phyloP scores from a whole-genome alignment of 2,329 filamentous ascomycete species.

The Pseudogymnoascus sp. region DNA sequence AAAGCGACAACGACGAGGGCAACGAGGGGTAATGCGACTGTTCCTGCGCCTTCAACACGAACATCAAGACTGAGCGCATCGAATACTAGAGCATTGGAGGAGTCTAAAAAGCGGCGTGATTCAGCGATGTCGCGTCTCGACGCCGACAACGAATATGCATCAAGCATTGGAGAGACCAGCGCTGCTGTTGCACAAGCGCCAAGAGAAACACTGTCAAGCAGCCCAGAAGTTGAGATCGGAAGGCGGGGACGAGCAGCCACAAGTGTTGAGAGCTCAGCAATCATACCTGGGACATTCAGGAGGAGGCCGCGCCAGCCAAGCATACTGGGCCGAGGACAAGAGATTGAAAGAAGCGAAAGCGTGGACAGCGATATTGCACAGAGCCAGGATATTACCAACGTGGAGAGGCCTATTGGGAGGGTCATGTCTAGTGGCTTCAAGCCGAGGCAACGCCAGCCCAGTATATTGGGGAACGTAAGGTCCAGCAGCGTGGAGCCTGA shows the following conservation, averaged over 20 bases:
- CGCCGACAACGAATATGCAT: conserved; percentile 7
- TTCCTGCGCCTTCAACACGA: neutral
- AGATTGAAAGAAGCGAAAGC: conserved; percentile 4
- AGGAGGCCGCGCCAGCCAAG: conserved; percentile 52
- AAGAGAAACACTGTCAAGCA: conserved; percentile 21
- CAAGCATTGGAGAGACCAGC: conserved; percentile 23
- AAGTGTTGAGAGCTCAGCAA: conserved; percentile 35
- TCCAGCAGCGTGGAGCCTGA: conserved; percentile 21
- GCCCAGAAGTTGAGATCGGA: conserved; percentile 22
- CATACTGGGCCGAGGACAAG: conserved; percentile 42
- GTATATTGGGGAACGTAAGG: conserved; percentile 25
- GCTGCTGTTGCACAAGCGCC: conserved; percentile 17
- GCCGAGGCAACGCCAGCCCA: conserved; percentile 29
- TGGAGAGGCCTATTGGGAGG: conserved; percentile 5
- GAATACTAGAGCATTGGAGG: conserved; percentile 4
- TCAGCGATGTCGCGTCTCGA: conserved; percentile 10
- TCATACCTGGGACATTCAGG: conserved; percentile 46
- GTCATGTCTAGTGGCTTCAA: conserved; percentile 17
- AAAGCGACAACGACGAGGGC: conserved; percentile 7
- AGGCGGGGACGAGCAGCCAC: neutral
- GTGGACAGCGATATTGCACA: conserved; percentile 10
- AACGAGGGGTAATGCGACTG: neutral
- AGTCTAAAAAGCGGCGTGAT: conserved; percentile 3
- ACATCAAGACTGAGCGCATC: neutral
- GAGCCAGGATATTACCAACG: conserved; percentile 8